Conservation (phyloP, 345 rosid genomes). For the Melaleuca quinquenervia region DNA sequence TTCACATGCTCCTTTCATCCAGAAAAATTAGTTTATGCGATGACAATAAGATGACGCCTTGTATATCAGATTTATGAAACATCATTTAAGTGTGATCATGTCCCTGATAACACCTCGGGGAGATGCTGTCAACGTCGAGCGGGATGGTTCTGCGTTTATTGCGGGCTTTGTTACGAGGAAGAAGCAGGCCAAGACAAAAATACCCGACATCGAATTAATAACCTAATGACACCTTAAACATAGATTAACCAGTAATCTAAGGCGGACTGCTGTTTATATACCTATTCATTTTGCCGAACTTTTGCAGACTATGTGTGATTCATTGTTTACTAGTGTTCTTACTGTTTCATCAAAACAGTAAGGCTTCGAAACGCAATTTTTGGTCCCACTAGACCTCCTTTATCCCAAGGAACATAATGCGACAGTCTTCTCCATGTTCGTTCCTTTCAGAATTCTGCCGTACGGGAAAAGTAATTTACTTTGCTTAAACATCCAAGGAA, state of each 20-base stretch:
- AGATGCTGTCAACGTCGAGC: neutral
- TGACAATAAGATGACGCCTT: neutral
- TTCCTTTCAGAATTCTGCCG: neutral
- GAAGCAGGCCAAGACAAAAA: neutral
- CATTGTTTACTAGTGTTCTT: neutral
- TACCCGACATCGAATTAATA: neutral
- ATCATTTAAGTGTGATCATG: neutral
- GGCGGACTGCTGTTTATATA: neutral
- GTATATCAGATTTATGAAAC: neutral
- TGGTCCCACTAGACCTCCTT: neutral
- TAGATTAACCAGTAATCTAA: neutral
- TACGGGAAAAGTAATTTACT: neutral
- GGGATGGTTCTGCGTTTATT: neutral
- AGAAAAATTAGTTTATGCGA: neutral
- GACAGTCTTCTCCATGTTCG: neutral
- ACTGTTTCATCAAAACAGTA: neutral
- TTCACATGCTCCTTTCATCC: neutral
- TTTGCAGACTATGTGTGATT: neutral
- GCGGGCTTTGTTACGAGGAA: neutral
- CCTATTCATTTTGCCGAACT: neutral
- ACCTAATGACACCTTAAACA: neutral
- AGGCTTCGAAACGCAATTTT: neutral
- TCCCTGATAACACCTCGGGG: neutral
- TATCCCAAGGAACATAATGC: neutral
- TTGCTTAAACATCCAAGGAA: neutral